phyloP scores from a whole-genome alignment of 148 eudicot genomes.

The Chenopodium quinoa region DNA sequence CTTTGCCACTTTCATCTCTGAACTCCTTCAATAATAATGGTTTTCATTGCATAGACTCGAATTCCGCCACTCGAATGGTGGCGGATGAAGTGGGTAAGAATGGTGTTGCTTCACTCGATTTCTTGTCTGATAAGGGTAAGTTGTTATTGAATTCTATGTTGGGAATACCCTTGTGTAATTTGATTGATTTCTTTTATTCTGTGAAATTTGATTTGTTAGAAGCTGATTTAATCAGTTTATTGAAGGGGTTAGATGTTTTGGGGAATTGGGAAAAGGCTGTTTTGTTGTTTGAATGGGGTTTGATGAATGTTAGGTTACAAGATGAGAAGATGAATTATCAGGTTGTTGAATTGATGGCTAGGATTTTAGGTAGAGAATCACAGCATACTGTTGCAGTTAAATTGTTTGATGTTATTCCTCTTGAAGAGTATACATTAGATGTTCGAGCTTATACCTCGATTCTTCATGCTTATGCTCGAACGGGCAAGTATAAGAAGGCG shows the following conservation, averaged over 20 bases:
- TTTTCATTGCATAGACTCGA: slow-evolving; percentile 15
- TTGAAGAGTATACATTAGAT: slow-evolving; percentile 58
- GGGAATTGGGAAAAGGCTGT: slow-evolving; percentile 64
- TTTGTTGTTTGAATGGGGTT: slow-evolving; percentile 73
- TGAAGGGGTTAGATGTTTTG: slow-evolving; percentile 67
- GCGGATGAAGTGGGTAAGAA: slow-evolving; percentile 12
- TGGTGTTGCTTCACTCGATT: slow-evolving; percentile 46
- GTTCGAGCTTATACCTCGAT: slow-evolving; percentile 66
- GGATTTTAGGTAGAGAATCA: slow-evolving; percentile 77
- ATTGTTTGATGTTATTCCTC: slow-evolving; percentile 66
- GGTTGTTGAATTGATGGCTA: slow-evolving; percentile 62
- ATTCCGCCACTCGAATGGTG: slow-evolving; percentile 15
- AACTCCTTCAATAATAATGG: slow-evolving; percentile 25
- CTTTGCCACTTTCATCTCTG: slow-evolving; percentile 32
- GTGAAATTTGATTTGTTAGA: slow-evolving; percentile 43
- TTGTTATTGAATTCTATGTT: slow-evolving; percentile 47
- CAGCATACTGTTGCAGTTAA: slow-evolving; percentile 58
- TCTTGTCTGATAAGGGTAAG: slow-evolving; percentile 59
- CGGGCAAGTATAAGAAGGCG: slow-evolving; percentile 62
- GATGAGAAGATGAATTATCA: slow-evolving; percentile 47
- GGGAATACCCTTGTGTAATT: slow-evolving; percentile 41
- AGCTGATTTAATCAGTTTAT: slow-evolving; percentile 55
- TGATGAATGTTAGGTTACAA: slow-evolving; percentile 33
- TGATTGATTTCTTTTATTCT: slow-evolving; percentile 48
- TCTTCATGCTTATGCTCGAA: slow-evolving; percentile 69